Evolutionary conservation across 2,329 filamentous ascomycete genomes (phyloP), one percentile per base, ranked within the genome.

Genomic region (Calycina herbarum): DNA sequence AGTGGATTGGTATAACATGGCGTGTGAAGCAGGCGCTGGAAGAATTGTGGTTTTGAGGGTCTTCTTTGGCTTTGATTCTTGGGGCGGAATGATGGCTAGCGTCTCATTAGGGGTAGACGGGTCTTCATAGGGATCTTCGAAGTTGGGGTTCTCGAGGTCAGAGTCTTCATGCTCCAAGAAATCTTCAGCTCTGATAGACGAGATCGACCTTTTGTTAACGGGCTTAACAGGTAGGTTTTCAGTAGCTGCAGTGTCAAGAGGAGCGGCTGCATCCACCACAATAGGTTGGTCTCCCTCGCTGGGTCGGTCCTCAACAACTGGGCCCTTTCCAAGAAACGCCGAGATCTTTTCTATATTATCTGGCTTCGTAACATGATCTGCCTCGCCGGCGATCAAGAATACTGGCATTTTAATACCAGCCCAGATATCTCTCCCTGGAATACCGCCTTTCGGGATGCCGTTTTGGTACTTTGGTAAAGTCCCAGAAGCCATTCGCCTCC

Each of bases 401-500:
- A 97, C 82, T 0, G 94, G 94, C 0, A 91, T 81, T 20, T 87
- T 78, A 15, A 97, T 80, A 7, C 86, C 86, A 29, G 83, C 81
- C 95, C 95, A 98, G 0, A 87, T 79, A 5, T 89, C 83, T 68
- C 84, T 77, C 0, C 90, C 89, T 1, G 93, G 89, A 8, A 96
- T 77, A 0, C 92, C 92, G 3, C 88, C 87, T 8, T 76, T 74
- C 0, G 86, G 77, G 31, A 81, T 76, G 1, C 83, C 85, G 7
- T 81, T 74, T 3, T 82, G 76, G 65, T 89, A 89, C 0, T 76
- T 78, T 0, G 92, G 89, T 29, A 95, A 81, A 61, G 83, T 82
- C 0, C 93, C 92, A 76, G 83, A 87, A 0, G 89, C 88, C 87
- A 96, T 93, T 48, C 93, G 87, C 70, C 91, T 86, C 85, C 92